Evolutionary conservation across 306 rosid genomes (phyloP), one percentile per base, ranked within the genome.

Genomic region (Boehmeria nivea): DNA sequence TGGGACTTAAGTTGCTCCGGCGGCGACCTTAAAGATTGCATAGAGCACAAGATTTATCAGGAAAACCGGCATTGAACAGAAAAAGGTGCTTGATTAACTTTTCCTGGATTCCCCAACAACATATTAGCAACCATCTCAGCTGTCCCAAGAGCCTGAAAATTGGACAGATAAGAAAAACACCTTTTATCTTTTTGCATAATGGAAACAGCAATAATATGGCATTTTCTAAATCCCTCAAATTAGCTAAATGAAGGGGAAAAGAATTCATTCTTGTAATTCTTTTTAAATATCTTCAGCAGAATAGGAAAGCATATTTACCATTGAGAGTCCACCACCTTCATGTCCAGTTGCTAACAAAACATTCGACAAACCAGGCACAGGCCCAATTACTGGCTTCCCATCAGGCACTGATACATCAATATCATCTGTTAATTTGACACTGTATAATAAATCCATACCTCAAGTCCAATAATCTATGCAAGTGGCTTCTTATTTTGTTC

Each of bases 281-380:
- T n/a, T 44, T 20, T 14, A 3, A 0, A 50, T 2, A 45, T 65
- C 57, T 53, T 46, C 23, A 21, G 40, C 67, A 46, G 18, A 46
- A 28, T 43, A 62, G 54, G 11, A 65, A 50, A 52, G 56, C 66
- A 49, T 43, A 63, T 74, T 40, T 72, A 90, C 97, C 97, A 82
- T 34, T 11, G 94, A 58, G 72, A 90, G 95, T 49, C 97, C 95
- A 23, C 59, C 64, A 36, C 95, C 97, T 86, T 90, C 95, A 74
- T 90, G 97, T 51, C 97, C 97, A 14, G 97, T 84, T 25, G 97
- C 97, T 67, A 90, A 77, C 76, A 74, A 84, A 66, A 90, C 63
- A 62, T 82, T 90, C 46, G 85, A 54, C 72, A 84, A 52, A 55
- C 94, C 88, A 73, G 94, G 90, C 60, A 86, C 83, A 37, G 76